phyloP scores from a whole-genome alignment of 805 yeast species.

The Saturnispora saitoi region DNA sequence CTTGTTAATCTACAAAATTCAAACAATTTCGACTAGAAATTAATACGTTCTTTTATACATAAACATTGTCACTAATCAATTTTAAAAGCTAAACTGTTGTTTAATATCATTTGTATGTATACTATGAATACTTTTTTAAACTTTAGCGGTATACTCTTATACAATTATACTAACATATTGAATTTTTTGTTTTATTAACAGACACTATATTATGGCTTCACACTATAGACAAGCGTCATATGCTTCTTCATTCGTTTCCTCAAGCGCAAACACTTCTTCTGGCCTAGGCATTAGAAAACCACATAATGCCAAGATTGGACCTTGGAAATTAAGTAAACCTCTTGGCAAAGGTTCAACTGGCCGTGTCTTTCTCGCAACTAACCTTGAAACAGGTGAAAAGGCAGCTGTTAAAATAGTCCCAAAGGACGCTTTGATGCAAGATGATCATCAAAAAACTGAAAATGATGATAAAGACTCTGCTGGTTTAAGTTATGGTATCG shows the following conservation, averaged over 20 bases:
- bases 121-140: too few species aligned
- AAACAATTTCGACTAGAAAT: neutral
- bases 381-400: slow-evolving; percentile 70
- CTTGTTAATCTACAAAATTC: neutral
- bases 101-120: neutral
- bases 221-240: slow-evolving; percentile 55
- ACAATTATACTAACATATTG: slow-evolving; percentile 1
- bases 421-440: slow-evolving; percentile 49
- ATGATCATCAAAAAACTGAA: slow-evolving; percentile 2
- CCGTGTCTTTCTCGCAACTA: slow-evolving; percentile 85
- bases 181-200: neutral
- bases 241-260: slow-evolving; percentile 42
- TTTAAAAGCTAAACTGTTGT: neutral
- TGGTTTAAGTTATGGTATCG: slow-evolving; percentile 74
- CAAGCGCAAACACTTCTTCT: slow-evolving; percentile 13
- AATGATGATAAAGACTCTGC: slow-evolving; percentile 37
- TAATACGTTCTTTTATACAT: neutral
- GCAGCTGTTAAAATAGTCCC: slow-evolving; percentile 98
- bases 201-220: slow-evolving; percentile 19
- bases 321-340: slow-evolving; percentile 94
- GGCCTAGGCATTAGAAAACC: slow-evolving; percentile 10
- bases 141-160: neutral
- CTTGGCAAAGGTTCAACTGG: slow-evolving; percentile 97
- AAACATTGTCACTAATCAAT: neutral
- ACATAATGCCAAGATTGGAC: slow-evolving; percentile 57